Conservation (phyloP, 345 rosid genomes). For the Dimocarpus longan region DNA sequence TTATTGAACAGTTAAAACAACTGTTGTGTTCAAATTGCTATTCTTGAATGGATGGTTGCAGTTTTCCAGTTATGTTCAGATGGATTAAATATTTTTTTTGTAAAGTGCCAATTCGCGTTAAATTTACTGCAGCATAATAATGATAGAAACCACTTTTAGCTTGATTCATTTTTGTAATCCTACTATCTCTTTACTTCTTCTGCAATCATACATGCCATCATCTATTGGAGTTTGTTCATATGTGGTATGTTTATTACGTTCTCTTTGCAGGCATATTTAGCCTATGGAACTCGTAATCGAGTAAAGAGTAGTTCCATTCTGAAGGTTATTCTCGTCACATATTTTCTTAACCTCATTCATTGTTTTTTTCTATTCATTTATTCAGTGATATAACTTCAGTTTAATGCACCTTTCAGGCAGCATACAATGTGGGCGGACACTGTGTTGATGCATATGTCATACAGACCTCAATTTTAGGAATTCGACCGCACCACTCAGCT, state of each 20-base stretch:
- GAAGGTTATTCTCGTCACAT: constrained; percentile 44
- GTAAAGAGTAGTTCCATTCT: constrained; percentile 52
- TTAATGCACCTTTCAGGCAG: constrained; percentile 52
- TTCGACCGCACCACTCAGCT: constrained; percentile 61
- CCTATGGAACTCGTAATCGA: constrained; percentile 61
- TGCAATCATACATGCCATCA: not conserved
- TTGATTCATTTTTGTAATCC: not conserved
- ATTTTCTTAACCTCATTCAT: not conserved
- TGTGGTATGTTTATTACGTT: constrained; percentile 18
- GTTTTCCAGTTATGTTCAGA: not conserved
- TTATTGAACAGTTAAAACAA: no score
- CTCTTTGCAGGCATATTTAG: constrained; percentile 74
- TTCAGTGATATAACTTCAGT: not conserved
- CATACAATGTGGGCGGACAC: constrained; percentile 78
- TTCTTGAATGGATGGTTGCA: not conserved
- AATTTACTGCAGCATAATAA: not conserved
- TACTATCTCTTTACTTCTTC: not conserved
- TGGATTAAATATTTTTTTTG: not conserved
- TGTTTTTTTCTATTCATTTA: constrained; percentile 2
- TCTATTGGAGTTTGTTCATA: not conserved
- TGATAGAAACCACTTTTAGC: not conserved
- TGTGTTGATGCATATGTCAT: constrained; percentile 59
- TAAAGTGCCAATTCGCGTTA: not conserved
- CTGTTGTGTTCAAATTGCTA: not conserved
- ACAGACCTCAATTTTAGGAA: constrained; percentile 73